Evolutionary conservation across 345 rosid species (phyloP), one percentile per base, ranked within the genome.

Genomic region (Anastatica hierochuntica): DNA sequence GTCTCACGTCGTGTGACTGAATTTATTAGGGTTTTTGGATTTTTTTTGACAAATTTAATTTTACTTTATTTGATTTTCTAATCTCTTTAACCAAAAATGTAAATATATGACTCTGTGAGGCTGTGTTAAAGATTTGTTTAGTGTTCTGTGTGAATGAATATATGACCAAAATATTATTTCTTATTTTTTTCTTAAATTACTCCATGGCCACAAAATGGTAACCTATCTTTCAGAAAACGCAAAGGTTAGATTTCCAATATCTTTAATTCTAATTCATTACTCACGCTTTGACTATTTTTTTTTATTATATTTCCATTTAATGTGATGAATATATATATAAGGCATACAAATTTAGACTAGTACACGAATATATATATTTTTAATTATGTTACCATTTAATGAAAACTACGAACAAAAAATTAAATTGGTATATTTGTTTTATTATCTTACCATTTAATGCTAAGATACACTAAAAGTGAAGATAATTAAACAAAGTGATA

Each of bases 21-120:
- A 35, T 36, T 66, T 58, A 45, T 58, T 66, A 66, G 71, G 71
- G 71, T 66, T 66, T 66, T 66, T 66, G 65, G 49, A 15, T 29
- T 27, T 65, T 38, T 10, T 9, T 50, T 34, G 6, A 58, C 57
- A 37, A 30, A 51, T 42, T 44, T 43, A 50, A 24, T 24, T 24
- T 24, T 3, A 7, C 6, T 44, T 52, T 24, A 17, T 17, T 52
- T 34, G 45, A 26, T 41, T 64, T 41, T 64, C 43, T 53, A n/a
- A n/a, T 21, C 31, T 15, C 14, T 17, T 3, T 3, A n/a, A 62
- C 59, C 26, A 24, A 52, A 48, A 46, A 4, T 35, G 38, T 48
- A 49, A 40, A 18, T 60, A 9, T 19, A 43, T 20, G 60, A 53
- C 67, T 62, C 24, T 53, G 21, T 38, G 67, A n/a, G n/a, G n/a